A percentile compares a stretch with the other conserved stretches of the same genome.
Evolutionary conservation across 1,284 basidiomycete species (phyloP).

Genomic region (Ceratobasidium sp.): DNA sequence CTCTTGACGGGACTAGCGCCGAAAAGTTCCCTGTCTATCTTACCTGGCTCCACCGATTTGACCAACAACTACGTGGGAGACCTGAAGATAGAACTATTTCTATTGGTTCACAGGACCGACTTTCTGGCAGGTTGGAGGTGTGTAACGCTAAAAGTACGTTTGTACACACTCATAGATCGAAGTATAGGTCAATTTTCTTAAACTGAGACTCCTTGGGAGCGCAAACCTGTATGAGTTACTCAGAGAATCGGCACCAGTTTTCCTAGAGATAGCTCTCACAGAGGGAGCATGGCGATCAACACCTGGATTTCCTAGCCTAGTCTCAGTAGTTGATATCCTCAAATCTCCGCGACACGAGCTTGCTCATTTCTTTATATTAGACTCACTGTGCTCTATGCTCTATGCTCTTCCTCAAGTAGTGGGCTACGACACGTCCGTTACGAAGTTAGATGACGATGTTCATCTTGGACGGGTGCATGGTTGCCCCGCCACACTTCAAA

Average conservation of each 20-base stretch:
- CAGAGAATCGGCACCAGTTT: neutral
- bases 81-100: neutral
- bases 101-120: neutral
- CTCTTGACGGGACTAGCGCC: neutral
- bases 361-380: conserved; percentile 8
- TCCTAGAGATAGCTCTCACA: conserved; percentile 5
- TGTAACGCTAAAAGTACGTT: neutral
- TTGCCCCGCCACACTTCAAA: conserved; percentile 3
- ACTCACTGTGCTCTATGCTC: conserved; percentile 19
- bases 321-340: conserved; percentile 4
- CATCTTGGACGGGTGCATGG: conserved; percentile 15
- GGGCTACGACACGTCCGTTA: conserved; percentile 19
- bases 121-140: conserved; percentile 26
- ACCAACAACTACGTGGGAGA: neutral
- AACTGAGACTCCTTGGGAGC: neutral
- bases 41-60: conserved; percentile 11
- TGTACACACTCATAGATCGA: neutral
- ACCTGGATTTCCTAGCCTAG: neutral
- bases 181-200: conserved; percentile 11
- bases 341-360: conserved; percentile 11
- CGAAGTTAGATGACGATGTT: neutral
- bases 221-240: neutral
- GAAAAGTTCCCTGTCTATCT: neutral
- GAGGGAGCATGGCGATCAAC: neutral
- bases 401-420: conserved; percentile 22